Base-by-base conservation (phyloP, 140 eudicot genomes). In the Erigeron philadelphicus region DNA sequence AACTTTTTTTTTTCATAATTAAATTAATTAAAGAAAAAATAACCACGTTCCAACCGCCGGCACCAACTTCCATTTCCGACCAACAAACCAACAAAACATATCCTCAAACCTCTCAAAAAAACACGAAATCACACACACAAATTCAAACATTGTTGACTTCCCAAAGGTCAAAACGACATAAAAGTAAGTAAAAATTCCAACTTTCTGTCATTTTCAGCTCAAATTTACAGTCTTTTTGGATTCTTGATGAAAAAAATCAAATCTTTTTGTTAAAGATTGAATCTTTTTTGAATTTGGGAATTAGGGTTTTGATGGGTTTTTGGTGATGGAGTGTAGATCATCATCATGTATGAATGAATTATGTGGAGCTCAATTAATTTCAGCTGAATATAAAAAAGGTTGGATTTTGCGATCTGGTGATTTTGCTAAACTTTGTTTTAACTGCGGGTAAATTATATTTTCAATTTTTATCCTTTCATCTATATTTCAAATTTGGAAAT, bases 351-450 rank as follows among this genome's bases (percentile, higher is more conserved):
- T 88, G 96, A 91, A 91, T 76, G 87, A 75, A 16, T 49, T 80
- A 65, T 88, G 98, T 41, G 86, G 87, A 57, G 82, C 84, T 54
- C 65, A 80, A n/a, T 73, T 84, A 5, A 18, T 47, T 7, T 81
- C 81, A 44, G 73, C 44, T 58, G 74, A 23, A 63, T 77, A 83
- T 81, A 81, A 23, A 66, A 84, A 80, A 73, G 96, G 98, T 45
- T 91, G 98, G 96, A 81, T 80, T 68, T 76, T 91, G 86, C 95
- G 91, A 79, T 88, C 92, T 74, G 92, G 89, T 75, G 96, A 75
- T 60, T 86, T 73, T 70, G 90, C 96, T 11, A 64, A 70, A 72
- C 95, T 91, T 60, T 92, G 98, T 76, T 50, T 50, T 68, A 81
- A 76, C 44, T 92, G 96, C 88, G 96, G 98, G 98, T 91, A 80